These are phyloP conservation scores for Plasmodium knowlesi DNA, from an alignment of 169 alveolate species.

Conservation along the genomic window DNA sequence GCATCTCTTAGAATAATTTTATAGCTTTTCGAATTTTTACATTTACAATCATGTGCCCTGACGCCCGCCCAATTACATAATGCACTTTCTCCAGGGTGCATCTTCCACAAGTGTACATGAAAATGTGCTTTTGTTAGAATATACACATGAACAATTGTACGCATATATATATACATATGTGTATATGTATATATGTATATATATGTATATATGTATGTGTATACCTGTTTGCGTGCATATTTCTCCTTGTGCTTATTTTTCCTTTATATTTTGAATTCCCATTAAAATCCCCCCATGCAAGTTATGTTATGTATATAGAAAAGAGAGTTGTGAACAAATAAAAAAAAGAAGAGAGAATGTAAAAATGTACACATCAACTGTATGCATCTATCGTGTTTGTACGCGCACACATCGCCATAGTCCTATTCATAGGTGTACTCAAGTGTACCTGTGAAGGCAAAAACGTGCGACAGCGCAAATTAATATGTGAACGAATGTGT, in stretches of 20 bases:
- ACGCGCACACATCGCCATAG: neutral
- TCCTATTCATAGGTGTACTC: neutral
- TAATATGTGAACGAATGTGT: neutral
- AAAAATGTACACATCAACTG: neutral
- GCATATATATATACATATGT: neutral
- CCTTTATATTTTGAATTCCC: neutral
- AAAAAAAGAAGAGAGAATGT: neutral
- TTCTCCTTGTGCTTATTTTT: neutral
- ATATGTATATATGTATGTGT: neutral
- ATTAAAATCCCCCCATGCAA: neutral
- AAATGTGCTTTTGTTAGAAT: neutral
- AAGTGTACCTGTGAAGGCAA: neutral
- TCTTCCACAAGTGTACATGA: neutral
- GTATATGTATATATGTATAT: neutral
- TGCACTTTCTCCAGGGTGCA: neutral
- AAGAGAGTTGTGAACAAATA: neutral
- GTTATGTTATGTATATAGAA: neutral
- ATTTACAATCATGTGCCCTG: neutral
- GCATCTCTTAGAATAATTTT: neutral
- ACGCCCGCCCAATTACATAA: neutral
- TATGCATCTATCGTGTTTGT: neutral
- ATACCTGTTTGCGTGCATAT: neutral
- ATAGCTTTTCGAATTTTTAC: slow-evolving; percentile 1
- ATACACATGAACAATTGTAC: neutral
- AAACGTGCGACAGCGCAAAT: neutral